Conservation (phyloP, 2,329 filamentous ascomycete species). For the Ophiostoma quercus region DNA sequence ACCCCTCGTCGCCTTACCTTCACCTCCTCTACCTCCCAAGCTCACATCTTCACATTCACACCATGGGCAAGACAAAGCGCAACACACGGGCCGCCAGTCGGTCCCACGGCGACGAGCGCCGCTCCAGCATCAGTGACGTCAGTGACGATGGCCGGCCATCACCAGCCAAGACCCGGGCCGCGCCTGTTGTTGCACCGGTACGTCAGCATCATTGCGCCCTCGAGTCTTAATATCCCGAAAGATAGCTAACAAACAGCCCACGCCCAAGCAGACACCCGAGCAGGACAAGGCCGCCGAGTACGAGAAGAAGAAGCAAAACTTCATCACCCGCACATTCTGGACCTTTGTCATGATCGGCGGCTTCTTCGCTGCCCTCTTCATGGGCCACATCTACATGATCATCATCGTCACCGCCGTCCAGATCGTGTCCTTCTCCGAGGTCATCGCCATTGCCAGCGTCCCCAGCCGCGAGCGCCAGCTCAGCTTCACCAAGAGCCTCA, state of each 20-base stretch:
- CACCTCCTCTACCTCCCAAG: neutral
- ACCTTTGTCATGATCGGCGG: constrained; percentile 92
- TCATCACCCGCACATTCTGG: constrained; percentile 95
- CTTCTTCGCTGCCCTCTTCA: constrained; percentile 90
- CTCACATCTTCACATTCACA: neutral
- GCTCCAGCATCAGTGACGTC: constrained; percentile 64
- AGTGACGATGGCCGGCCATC: constrained; percentile 28
- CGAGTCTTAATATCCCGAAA: neutral
- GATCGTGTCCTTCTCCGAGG: constrained; percentile 97
- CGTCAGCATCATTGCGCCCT: constrained; percentile 6
- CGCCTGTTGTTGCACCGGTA: constrained; percentile 29
- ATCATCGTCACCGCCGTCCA: constrained; percentile 87
- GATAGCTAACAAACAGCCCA: constrained; percentile 14
- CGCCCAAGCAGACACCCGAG: constrained; percentile 37
- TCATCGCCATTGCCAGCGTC: constrained; percentile 94
- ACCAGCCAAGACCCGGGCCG: constrained; percentile 30
- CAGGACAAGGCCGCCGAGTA: constrained; percentile 59
- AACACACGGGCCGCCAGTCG: constrained; percentile 53
- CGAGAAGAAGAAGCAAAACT: constrained; percentile 98
- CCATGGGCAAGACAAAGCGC: constrained; percentile 40
- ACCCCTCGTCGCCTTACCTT: neutral
- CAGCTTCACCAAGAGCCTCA: constrained; percentile 89
- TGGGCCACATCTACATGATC: constrained; percentile 96
- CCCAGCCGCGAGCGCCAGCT: constrained; percentile 86
- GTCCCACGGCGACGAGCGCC: constrained; percentile 52